Evolutionary conservation across 129 eudicot species (phyloP), one percentile per base, ranked within the genome.

Genomic region (Ambrosia trifida): DNA sequence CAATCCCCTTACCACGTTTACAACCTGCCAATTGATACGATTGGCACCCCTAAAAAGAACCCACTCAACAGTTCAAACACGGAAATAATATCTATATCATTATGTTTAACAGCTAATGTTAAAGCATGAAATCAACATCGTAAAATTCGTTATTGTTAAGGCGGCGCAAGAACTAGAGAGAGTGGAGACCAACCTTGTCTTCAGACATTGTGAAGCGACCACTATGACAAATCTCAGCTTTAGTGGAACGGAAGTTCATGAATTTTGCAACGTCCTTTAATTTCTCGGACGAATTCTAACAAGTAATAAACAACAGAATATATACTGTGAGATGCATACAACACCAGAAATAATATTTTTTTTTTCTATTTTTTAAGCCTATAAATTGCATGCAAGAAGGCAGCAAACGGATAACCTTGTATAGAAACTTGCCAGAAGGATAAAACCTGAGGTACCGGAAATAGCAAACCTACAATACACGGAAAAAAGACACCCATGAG

Each of bases 371-470:
- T 28, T 13, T 53, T 24, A 24, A 47, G 58, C 47, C 24, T 35
- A 20, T 24, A 72, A 74, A 20, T 20, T 36, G 49, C 35, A 66
- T 64, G 43, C 54, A 62, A 74, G 30, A 74, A 63, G 54, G 11
- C 47, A 68, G 60, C 38, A 31, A 46, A 47, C 17, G 24, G 66
- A 33, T 45, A 60, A 94, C 99, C 99, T 95, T 90, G 58, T 95
- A 95, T 59, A 95, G 83, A 64, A 95, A 95, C 73, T 94, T 90
- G 32, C 99, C 99, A 70, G 99, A 90, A 73, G 97, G 94, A 74
- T 82, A 90, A 76, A 90, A 95, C 73, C 96, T 84, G 79, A 95
- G 76, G 85, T 95, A 95, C 63, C 99, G 93, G 73, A 45, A 95
- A 84, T 95, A 95, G 83, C 99, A 94, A 60, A 94, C 98, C 98